phyloP scores from a whole-genome alignment of 306 rosid species.

The Vigna radiata region DNA sequence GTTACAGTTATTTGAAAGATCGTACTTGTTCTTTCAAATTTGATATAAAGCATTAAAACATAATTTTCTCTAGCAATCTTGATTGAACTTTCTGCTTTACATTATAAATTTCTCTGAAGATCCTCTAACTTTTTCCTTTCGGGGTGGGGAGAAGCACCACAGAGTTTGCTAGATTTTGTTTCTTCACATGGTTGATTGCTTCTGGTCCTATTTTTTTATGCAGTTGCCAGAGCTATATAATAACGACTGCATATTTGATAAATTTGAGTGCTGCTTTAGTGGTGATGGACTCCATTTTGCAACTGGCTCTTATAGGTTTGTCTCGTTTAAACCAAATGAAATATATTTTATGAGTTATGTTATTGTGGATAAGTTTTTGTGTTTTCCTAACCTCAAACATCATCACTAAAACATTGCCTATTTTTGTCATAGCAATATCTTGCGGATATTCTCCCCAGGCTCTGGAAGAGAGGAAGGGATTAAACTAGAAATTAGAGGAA shows the following conservation, averaged over 20 bases:
- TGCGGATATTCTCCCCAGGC: conserved; percentile 60
- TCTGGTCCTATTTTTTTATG: background rate
- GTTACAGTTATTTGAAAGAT: background rate
- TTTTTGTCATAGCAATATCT: conserved; percentile 59
- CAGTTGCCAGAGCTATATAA: conserved; percentile 69
- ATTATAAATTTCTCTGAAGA: background rate
- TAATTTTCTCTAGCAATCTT: conserved; percentile 2
- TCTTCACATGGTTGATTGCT: conserved; percentile 34
- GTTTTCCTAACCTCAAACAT: background rate
- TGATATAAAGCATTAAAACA: background rate
- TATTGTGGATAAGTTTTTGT: conserved; percentile 13
- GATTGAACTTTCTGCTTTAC: background rate
- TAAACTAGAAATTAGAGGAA: conserved; percentile 58
- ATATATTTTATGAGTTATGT: background rate
- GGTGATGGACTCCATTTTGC: conserved; percentile 72
- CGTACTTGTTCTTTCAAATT: background rate
- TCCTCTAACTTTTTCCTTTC: background rate
- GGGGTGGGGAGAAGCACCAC: background rate
- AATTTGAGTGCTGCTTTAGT: conserved; percentile 70
- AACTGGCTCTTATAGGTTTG: conserved; percentile 75
- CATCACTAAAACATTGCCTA: no score
- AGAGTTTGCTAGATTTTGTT: background rate
- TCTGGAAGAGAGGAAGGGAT: conserved; percentile 57
- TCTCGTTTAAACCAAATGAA: conserved; percentile 27
- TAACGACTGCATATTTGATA: conserved; percentile 69